Conservation (phyloP, 768 basidiomycete species). For the Trametes sanguinea region DNA sequence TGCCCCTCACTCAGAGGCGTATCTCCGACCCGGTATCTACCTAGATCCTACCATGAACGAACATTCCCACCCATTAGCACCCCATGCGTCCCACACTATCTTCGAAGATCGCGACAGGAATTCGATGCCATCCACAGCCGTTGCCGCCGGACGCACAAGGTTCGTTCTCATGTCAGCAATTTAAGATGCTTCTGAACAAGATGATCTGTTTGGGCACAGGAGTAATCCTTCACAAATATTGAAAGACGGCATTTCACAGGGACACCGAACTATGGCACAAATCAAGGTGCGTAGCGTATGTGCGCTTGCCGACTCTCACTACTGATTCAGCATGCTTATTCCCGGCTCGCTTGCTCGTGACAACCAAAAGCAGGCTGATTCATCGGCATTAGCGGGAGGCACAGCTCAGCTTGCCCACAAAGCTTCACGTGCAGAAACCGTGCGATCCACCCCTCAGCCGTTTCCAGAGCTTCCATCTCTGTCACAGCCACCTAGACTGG, state of each 20-base stretch:
- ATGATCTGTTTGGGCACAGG: slow-evolving; percentile 5
- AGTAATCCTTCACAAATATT: not conserved
- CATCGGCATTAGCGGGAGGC: too few species aligned
- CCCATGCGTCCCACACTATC: not conserved
- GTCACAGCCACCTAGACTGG: slow-evolving; percentile 11
- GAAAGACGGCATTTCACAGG: not conserved
- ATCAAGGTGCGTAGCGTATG: too few species aligned
- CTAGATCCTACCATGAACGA: not conserved
- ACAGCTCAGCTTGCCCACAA: too few species aligned
- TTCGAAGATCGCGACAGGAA: not conserved
- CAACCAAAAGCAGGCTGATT: too few species aligned
- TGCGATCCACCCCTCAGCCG: not conserved
- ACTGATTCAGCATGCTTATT: too few species aligned
- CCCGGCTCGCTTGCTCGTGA: too few species aligned
- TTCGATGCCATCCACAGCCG: not conserved
- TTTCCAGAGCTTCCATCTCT: slow-evolving; percentile 14
- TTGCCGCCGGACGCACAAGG: slow-evolving; percentile 10
- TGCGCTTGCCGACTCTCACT: too few species aligned
- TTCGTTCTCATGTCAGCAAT: slow-evolving; percentile 19
- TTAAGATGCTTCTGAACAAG: not conserved
- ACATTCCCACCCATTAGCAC: slow-evolving; percentile 1
- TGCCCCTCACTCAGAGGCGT: too few species aligned
- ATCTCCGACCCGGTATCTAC: not conserved
- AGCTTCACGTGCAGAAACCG: not conserved
- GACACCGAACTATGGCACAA: too few species aligned